phyloP scores from a whole-genome alignment of 2,329 filamentous ascomycete species.

The Colletotrichum tropicale region DNA sequence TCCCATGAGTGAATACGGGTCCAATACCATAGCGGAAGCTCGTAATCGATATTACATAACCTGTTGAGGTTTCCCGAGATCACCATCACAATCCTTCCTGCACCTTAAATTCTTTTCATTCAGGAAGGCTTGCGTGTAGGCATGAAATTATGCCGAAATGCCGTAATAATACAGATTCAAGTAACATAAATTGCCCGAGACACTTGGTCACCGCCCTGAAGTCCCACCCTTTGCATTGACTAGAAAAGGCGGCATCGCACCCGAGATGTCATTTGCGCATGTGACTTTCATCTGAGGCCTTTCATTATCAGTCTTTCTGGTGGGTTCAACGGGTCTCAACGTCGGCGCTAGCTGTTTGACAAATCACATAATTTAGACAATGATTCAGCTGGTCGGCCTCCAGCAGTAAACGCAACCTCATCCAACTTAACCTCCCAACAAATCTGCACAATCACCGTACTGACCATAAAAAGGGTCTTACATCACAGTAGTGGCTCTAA shows the following conservation, averaged over 20 bases:
- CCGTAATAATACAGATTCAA: neutral
- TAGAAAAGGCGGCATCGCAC: neutral
- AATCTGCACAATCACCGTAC: neutral
- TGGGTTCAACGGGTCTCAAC: neutral
- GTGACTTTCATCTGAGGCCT: neutral
- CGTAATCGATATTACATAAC: neutral
- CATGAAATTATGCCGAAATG: neutral
- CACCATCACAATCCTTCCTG: neutral
- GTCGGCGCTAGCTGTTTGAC: neutral
- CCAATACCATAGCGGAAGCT: neutral
- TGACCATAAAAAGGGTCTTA: neutral
- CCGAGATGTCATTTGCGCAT: too few relatives aligned
- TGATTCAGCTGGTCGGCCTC: neutral
- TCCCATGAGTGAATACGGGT: neutral
- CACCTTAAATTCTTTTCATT: neutral
- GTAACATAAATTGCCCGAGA: neutral
- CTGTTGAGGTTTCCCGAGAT: neutral
- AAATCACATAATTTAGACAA: neutral
- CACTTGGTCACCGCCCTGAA: neutral
- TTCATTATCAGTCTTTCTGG: neutral
- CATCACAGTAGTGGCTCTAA: neutral
- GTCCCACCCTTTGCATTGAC: neutral
- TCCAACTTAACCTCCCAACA: neutral
- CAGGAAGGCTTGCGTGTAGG: neutral
- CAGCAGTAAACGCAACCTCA: neutral